phyloP scores from a whole-genome alignment of 108 stramenopile genomes.

The Cyclotella atomus region DNA sequence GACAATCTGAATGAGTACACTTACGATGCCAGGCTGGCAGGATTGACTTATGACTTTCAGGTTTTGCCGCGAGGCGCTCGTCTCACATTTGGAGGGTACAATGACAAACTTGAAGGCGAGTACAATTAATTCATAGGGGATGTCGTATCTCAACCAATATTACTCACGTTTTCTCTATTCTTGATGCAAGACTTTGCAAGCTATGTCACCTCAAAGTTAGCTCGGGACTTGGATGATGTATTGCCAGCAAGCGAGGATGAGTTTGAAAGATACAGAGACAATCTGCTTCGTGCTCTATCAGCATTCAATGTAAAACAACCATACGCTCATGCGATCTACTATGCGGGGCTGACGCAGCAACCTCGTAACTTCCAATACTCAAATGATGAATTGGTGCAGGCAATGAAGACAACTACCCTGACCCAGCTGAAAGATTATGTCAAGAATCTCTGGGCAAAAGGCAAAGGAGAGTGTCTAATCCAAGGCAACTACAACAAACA shows the following conservation, averaged over 20 bases:
- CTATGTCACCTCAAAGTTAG: slow-evolving; percentile 67
- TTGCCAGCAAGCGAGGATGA: slow-evolving; percentile 71
- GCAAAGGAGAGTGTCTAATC: slow-evolving; percentile 77
- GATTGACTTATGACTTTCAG: slow-evolving; percentile 74
- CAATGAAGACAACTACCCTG: slow-evolving; percentile 53
- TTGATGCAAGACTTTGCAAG: slow-evolving; percentile 73
- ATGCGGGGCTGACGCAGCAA: slow-evolving; percentile 55
- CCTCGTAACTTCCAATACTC: slow-evolving; percentile 66
- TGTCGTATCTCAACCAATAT: too few relatives aligned
- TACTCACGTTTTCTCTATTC: too few relatives aligned
- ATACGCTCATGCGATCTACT: slow-evolving; percentile 77
- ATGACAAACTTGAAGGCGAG: slow-evolving; percentile 78
- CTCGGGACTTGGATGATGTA: slow-evolving; percentile 59
- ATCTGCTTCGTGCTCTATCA: slow-evolving; percentile 54
- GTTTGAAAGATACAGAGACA: slow-evolving; percentile 87
- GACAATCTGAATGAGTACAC: slow-evolving; percentile 81
- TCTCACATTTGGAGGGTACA: slow-evolving; percentile 89
- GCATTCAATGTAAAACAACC: slow-evolving; percentile 85
- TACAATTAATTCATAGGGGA: too few relatives aligned
- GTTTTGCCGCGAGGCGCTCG: slow-evolving; percentile 78
- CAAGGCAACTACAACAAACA: slow-evolving; percentile 81
- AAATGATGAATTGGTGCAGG: slow-evolving; percentile 57
- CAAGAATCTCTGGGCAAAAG: slow-evolving; percentile 67
- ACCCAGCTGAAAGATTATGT: slow-evolving; percentile 65
- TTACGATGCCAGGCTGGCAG: slow-evolving; percentile 77